Conservation (phyloP, 768 basidiomycete species). For the Lentinula sp. region DNA sequence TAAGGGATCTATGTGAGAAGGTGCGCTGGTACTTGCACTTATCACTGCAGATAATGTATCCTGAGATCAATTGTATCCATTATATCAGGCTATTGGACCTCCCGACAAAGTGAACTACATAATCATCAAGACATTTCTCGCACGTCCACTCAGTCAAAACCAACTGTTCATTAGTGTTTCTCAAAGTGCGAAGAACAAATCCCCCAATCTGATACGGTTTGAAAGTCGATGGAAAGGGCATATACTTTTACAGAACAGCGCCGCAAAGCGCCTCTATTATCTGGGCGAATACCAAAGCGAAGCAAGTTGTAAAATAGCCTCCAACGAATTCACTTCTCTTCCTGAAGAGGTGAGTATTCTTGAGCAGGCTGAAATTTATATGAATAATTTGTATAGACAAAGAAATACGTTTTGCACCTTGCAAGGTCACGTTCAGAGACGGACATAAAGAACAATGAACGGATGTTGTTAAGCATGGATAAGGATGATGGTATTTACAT, state of each 20-base stretch:
- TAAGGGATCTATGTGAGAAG: no score
- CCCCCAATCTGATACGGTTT: not conserved
- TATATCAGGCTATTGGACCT: not conserved
- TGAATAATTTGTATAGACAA: not conserved
- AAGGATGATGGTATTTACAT: not conserved
- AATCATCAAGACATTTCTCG: not conserved
- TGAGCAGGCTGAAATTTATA: not conserved
- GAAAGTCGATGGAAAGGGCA: not conserved
- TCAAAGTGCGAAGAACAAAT: not conserved
- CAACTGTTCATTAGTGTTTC: not conserved
- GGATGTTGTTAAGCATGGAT: not conserved
- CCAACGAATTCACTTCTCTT: not conserved
- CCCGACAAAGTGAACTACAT: not conserved
- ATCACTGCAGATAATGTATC: no score
- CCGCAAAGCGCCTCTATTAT: not conserved
- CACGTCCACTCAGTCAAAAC: not conserved
- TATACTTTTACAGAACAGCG: not conserved
- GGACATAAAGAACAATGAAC: not conserved
- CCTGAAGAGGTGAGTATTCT: not conserved
- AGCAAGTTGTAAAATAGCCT: not conserved
- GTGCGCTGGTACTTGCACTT: no score
- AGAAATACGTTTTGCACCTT: not conserved
- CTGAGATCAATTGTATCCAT: no score
- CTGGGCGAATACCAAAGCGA: not conserved
- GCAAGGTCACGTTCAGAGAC: not conserved